Conservation (phyloP, 108 stramenopile species). For the Epithemia pelagica region DNA sequence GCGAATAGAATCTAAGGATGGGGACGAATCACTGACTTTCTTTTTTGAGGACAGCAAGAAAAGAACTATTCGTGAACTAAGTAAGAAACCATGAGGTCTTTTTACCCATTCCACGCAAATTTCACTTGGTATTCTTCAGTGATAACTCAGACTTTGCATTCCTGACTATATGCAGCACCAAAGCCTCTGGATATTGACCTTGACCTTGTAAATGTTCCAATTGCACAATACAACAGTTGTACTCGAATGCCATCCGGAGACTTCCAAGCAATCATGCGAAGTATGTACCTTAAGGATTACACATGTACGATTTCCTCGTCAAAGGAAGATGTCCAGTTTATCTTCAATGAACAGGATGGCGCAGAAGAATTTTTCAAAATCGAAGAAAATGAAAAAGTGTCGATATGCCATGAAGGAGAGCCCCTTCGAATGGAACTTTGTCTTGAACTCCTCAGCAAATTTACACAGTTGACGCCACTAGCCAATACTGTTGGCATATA, state of each 20-base stretch:
- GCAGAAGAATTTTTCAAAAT: no score
- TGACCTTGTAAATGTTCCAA: slow-evolving; percentile 97
- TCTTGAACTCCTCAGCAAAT: slow-evolving; percentile 93
- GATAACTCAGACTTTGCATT: no score
- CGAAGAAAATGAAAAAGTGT: slow-evolving; percentile 90
- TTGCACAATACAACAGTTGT: slow-evolving; percentile 97
- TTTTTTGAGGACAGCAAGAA: slow-evolving; percentile 86
- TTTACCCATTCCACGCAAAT: no score
- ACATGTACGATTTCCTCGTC: slow-evolving; percentile 90
- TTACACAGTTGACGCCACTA: slow-evolving; percentile 95
- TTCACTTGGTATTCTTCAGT: no score
- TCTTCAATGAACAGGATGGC: slow-evolving; percentile 89
- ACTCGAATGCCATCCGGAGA: slow-evolving; percentile 92
- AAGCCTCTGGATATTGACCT: slow-evolving; percentile 99
- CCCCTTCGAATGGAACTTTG: slow-evolving; percentile 97
- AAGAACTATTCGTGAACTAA: slow-evolving; percentile 94
- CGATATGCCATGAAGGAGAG: slow-evolving; percentile 96
- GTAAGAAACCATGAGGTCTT: no score
- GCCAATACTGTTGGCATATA: slow-evolving; percentile 76
- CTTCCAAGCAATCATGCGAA: slow-evolving; percentile 96
- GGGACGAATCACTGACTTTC: slow-evolving; percentile 78
- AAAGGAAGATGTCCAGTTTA: slow-evolving; percentile 95
- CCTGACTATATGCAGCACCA: slow-evolving; percentile 69
- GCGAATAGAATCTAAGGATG: slow-evolving; percentile 95
- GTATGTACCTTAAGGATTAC: slow-evolving; percentile 93